A percentile compares a stretch with the other conserved stretches of the same genome.
phyloP scores from a whole-genome alignment of 192 early-diverging fungal genomes.

The Dimargaris cristalligena region DNA sequence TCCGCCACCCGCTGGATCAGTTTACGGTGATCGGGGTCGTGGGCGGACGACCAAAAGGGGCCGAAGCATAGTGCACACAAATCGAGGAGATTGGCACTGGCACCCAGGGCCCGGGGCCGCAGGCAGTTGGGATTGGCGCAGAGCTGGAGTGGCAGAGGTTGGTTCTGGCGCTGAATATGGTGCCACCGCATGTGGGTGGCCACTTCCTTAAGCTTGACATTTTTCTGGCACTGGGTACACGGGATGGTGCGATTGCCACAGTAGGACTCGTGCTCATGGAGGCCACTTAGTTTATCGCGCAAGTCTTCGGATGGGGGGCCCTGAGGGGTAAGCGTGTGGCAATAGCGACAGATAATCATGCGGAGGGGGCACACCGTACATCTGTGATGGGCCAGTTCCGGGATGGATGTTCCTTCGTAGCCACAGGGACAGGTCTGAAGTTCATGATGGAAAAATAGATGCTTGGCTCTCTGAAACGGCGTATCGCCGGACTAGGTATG shows the following conservation, averaged over 20 bases:
- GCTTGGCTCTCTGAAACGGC: conserved; percentile 40
- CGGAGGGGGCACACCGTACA: conserved; percentile 47
- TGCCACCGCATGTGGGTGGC: conserved; percentile 55
- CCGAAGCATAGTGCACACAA: conserved; percentile 67
- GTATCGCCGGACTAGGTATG: conserved; percentile 19
- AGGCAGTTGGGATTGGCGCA: conserved; percentile 64
- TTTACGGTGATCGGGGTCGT: conserved; percentile 61
- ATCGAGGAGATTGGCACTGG: conserved; percentile 31
- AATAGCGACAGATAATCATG: conserved; percentile 70
- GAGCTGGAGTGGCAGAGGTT: conserved; percentile 25
- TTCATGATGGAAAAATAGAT: conserved; percentile 41
- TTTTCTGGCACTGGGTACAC: conserved; percentile 56
- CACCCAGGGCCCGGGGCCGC: conserved; percentile 23
- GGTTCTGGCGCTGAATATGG: conserved; percentile 40
- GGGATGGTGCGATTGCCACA: conserved; percentile 73
- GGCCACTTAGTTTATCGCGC: conserved; percentile 43
- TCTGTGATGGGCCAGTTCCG: conserved; percentile 45
- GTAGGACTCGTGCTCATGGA: conserved; percentile 59
- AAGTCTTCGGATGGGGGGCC: conserved; percentile 32
- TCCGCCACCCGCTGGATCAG: conserved; percentile 50
- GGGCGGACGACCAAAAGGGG: conserved; percentile 57
- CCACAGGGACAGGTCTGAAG: conserved; percentile 43
- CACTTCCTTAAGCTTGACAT: conserved; percentile 65
- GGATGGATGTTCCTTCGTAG: conserved; percentile 18
- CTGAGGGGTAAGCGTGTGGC: conserved; percentile 50